Conservation (phyloP, 108 stramenopile species). For the Nitzschia sp. region DNA sequence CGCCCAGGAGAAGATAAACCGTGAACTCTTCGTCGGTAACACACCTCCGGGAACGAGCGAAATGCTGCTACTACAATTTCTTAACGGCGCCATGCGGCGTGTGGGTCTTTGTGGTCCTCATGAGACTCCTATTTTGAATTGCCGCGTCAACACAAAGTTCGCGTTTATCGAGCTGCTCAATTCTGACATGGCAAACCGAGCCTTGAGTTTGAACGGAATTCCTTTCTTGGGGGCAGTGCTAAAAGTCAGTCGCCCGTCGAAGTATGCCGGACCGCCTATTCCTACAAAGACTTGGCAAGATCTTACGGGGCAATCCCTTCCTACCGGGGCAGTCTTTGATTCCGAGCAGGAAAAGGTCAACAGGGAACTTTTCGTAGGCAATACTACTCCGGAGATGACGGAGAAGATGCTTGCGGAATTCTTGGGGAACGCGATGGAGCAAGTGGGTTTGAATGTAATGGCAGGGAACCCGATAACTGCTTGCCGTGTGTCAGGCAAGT, state of each 20-base stretch:
- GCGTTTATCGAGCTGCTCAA: conserved; percentile 86
- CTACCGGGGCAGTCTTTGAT: conserved; percentile 52
- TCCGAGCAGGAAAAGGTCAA: conserved; percentile 77
- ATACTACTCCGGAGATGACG: conserved; percentile 93
- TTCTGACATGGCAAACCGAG: conserved; percentile 76
- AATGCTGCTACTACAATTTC: conserved; percentile 81
- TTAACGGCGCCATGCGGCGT: conserved; percentile 92
- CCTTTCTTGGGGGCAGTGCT: conserved; percentile 89
- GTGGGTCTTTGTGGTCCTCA: conserved; percentile 65
- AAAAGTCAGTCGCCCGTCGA: conserved; percentile 88
- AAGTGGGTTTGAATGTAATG: conserved; percentile 76
- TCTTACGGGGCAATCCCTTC: conserved; percentile 80
- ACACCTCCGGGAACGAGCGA: conserved; percentile 89
- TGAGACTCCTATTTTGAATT: conserved; percentile 75
- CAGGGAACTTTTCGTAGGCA: conserved; percentile 93
- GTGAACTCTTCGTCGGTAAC: conserved; percentile 95
- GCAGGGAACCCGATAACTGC: conserved; percentile 88
- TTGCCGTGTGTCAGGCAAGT: conserved; percentile 88
- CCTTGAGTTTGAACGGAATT: conserved; percentile 88
- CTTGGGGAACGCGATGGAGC: conserved; percentile 83
- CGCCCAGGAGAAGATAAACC: conserved; percentile 82
- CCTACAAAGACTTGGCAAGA: conserved; percentile 86
- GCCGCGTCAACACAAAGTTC: conserved; percentile 87
- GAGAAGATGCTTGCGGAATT: conserved; percentile 85
- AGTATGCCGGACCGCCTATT: conserved; percentile 83